A percentile compares a stretch with the other conserved stretches of the same genome.
phyloP scores from a whole-genome alignment of 2,329 filamentous ascomycete genomes.

The Aspergillus viridinutans region DNA sequence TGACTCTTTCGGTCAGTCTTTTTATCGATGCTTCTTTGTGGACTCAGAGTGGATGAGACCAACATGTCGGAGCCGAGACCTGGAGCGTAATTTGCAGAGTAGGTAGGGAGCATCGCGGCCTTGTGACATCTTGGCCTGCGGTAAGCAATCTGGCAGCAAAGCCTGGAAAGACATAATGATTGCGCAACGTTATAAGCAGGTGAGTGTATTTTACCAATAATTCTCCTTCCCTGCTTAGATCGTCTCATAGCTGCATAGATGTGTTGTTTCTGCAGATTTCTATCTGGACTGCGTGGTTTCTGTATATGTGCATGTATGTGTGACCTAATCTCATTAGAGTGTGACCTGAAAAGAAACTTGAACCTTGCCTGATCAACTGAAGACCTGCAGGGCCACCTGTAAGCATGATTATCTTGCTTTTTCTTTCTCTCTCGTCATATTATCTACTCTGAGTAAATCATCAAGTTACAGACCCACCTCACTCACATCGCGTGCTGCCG shows the following conservation, averaged over 20 bases:
- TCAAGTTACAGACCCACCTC: slow-evolving; percentile 15
- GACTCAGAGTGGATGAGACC: background rate
- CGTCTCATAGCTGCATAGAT: slow-evolving; percentile 19
- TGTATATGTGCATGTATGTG: slow-evolving; percentile 1
- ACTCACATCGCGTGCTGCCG: slow-evolving; percentile 18
- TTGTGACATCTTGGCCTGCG: background rate
- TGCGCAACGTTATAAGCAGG: background rate
- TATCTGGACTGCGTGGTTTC: slow-evolving; percentile 13
- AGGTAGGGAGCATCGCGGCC: background rate
- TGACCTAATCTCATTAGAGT: background rate
- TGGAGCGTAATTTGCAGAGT: background rate
- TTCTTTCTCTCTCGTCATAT: background rate
- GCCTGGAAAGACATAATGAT: background rate
- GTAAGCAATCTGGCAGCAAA: background rate
- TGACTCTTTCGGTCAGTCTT: background rate
- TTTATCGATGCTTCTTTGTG: too few species aligned
- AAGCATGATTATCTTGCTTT: background rate
- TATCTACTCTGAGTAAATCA: background rate
- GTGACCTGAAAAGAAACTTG: background rate
- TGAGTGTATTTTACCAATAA: background rate
- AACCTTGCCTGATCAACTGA: background rate
- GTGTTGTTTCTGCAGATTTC: slow-evolving; percentile 24
- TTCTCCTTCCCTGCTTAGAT: background rate
- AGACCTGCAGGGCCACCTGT: background rate
- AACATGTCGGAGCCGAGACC: background rate